These are phyloP conservation scores for Daldinia grandis DNA, from an alignment of 495 filamentous ascomycete genomes.

Conservation along the genomic window DNA sequence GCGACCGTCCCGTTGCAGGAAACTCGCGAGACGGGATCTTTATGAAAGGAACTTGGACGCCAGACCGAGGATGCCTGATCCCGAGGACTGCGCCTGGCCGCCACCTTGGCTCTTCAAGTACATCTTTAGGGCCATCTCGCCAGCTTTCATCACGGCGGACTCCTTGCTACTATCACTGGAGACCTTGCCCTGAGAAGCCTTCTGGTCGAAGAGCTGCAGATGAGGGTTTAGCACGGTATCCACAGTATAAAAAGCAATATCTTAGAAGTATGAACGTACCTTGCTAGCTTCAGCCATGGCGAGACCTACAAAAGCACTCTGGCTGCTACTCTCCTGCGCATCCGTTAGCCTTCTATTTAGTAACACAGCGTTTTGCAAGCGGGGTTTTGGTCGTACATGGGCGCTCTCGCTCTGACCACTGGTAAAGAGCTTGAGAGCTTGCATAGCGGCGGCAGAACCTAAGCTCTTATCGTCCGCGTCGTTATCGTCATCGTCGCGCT, in stretches of 20 bases:
- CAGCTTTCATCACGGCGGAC: conserved; percentile 60
- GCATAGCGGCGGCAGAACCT: conserved; percentile 70
- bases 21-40: neutral
- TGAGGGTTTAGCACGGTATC: neutral
- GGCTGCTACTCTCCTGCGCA: conserved; percentile 43
- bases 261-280: conserved; percentile 40
- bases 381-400: conserved; percentile 27
- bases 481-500: conserved; percentile 47
- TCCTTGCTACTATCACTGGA: conserved; percentile 58
- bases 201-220: conserved; percentile 58
- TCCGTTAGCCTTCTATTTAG: conserved; percentile 1
- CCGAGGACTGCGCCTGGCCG: conserved; percentile 24
- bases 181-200: conserved; percentile 57
- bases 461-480: conserved; percentile 54
- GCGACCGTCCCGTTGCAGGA: neutral
- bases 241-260: neutral
- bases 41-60: conserved; percentile 53
- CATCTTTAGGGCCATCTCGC: conserved; percentile 64
- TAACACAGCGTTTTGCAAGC: neutral
- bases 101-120: conserved; percentile 59
- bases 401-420: conserved; percentile 49
- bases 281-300: conserved; percentile 63
- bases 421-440: conserved; percentile 72
- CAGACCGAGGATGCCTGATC: conserved; percentile 48
- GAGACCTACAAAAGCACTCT: conserved; percentile 59